Base-by-base conservation (phyloP, 2,329 filamentous ascomycete genomes). In the Fusarium torulosum region DNA sequence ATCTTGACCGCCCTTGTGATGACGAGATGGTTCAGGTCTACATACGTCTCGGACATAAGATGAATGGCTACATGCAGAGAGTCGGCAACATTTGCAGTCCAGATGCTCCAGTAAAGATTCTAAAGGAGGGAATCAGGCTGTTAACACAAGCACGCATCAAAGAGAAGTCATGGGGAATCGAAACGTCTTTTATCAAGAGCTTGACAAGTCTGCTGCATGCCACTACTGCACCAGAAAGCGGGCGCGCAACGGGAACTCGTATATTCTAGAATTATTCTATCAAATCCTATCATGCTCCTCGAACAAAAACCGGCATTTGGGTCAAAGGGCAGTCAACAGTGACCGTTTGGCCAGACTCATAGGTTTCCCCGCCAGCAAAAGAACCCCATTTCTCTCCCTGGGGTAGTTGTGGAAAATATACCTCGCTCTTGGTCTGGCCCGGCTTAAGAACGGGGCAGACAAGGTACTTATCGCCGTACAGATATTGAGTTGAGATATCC, bases 401-500 rank as follows among this genome's bases (percentile, higher is more conserved):
- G 7, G 57, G 33, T 11, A 62, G 42, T 13, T 43, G 43, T 6
- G 88, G 87, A 23, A 90, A 74, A 71, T 90, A 90, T 0, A 85
- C 83, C 7, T 74, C 77, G 7, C 79, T 78, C 33, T 73, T 80
- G 14, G 74, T 78, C 69, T 83, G 75, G 0, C 83, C 83, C 0
- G 84, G 74, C n/a, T 80, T 72, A 55, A 90, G 69, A 0, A 91
- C 80, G 0, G 88, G 88, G 14, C 81, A 84, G 9, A 85, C 82
- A 15, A 91, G 77, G 70, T 90, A 90, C 71, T 83, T 85, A 17
- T 77, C 72, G 0, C 88, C 89, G 69, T 85, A 91, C 83, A 91
- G 86, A 72, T 90, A 91, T 78, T 90, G 83, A 31, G 83, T 82
- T 51, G 87, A 85, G 4, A 89, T 72, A 6, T 83, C 79, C 88